A percentile compares a stretch with the other conserved stretches of the same genome.
Conservation (phyloP, 768 basidiomycete species). For the Kwoniella botswanensis region DNA sequence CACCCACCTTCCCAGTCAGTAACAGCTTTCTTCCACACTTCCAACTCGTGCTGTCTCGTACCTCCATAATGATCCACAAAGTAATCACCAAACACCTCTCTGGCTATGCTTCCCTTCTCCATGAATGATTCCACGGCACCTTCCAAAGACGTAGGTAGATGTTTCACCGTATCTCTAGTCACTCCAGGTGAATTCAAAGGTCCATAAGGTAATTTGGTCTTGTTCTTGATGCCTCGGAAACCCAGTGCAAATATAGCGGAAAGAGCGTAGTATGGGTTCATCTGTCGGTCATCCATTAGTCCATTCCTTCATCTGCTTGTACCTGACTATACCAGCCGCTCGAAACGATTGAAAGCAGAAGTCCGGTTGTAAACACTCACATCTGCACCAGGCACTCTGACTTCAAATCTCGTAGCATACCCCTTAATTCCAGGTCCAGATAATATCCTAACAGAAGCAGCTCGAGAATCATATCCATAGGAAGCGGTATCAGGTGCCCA, state of each 20-base stretch:
- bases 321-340: no score
- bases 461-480: slow-evolving; percentile 94
- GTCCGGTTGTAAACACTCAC: slow-evolving; percentile 61
- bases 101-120: slow-evolving; percentile 74
- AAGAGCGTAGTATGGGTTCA: slow-evolving; percentile 85
- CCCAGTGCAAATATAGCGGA: slow-evolving; percentile 87
- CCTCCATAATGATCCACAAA: slow-evolving; percentile 96
- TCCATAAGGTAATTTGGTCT: slow-evolving; percentile 69
- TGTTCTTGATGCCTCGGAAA: slow-evolving; percentile 81
- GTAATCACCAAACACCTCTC: slow-evolving; percentile 82
- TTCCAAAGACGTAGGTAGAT: slow-evolving; percentile 79
- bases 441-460: slow-evolving; percentile 88
- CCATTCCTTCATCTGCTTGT: no score
- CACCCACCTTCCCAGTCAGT: slow-evolving; percentile 87
- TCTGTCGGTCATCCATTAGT: slow-evolving; percentile 40
- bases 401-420: slow-evolving; percentile 84
- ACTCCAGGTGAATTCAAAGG: slow-evolving; percentile 64
- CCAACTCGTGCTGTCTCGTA: slow-evolving; percentile 90
- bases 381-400: slow-evolving; percentile 95
- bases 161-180: slow-evolving; percentile 65
- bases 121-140: slow-evolving; percentile 81
- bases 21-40: slow-evolving; percentile 82
- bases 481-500: slow-evolving; percentile 94
- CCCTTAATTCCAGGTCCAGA: slow-evolving; percentile 84
- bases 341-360: no score